A percentile compares a stretch with the other conserved stretches of the same genome.
phyloP scores from a whole-genome alignment of 495 filamentous ascomycete species.

The Alectoria sarmentosa region DNA sequence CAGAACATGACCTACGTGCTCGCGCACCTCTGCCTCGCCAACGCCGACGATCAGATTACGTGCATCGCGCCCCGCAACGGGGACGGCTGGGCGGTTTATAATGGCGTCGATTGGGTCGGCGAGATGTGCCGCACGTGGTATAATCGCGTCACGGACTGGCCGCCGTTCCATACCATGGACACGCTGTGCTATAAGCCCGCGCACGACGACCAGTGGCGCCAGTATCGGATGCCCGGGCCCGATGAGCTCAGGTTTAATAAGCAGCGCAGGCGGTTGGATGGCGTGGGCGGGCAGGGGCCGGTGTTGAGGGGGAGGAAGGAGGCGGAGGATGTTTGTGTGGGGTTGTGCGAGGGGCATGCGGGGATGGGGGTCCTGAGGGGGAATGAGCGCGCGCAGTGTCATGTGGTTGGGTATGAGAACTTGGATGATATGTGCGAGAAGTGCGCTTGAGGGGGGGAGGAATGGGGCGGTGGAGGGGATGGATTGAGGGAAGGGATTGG shows the following conservation, averaged over 20 bases:
- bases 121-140: not conserved
- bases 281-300: not conserved
- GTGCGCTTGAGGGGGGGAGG: too few relatives aligned
- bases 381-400: not conserved
- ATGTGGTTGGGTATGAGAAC: not conserved
- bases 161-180: not conserved
- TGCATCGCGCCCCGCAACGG: not conserved
- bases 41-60: not conserved
- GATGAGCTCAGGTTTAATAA: not conserved
- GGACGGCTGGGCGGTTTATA: not conserved
- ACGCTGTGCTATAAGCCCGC: not conserved
- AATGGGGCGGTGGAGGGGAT: too few relatives aligned
- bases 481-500: too few relatives aligned
- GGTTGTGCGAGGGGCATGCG: not conserved
- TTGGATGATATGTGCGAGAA: slow-evolving; percentile 15
- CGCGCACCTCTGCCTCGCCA: not conserved
- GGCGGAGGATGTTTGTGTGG: not conserved
- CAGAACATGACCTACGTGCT: slow-evolving; percentile 4
- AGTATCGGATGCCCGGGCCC: not conserved
- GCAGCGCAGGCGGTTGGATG: not conserved
- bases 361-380: not conserved
- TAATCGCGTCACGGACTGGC: not conserved
- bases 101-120: not conserved
- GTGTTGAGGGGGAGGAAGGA: fast-evolving
- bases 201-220: not conserved